Evolutionary conservation across 225 moss, liverwort and hornwort species (phyloP).

Genomic region (Ulota crispa): DNA sequence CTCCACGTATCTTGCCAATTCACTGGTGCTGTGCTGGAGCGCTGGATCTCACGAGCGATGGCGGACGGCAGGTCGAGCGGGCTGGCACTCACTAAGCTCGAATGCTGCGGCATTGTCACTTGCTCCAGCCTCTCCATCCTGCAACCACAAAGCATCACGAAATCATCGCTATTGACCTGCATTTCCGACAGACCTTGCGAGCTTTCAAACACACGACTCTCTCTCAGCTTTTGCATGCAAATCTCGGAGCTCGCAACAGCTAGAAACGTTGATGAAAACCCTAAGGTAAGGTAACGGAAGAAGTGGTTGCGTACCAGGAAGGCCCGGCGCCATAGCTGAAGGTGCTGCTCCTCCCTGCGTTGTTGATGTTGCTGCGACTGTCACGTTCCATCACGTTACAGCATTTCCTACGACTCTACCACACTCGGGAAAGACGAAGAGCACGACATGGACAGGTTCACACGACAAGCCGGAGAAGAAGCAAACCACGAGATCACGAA

Average conservation of each 20-base stretch:
- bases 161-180: background rate
- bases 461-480: background rate
- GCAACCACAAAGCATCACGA: slow-evolving; percentile 1
- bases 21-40: slow-evolving; percentile 15
- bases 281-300: background rate
- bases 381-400: slow-evolving; percentile 27
- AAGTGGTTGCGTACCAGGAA: slow-evolving; percentile 15
- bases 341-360: background rate
- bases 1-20: slow-evolving; percentile 27
- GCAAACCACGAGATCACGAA: background rate
- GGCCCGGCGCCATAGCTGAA: slow-evolving; percentile 23
- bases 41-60: slow-evolving; percentile 42
- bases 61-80: slow-evolving; percentile 44
- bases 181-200: background rate
- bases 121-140: slow-evolving; percentile 35
- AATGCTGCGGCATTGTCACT: slow-evolving; percentile 17
- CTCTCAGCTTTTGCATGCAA: background rate
- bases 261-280: background rate
- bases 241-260: background rate
- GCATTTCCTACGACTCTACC: slow-evolving; percentile 13
- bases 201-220: background rate
- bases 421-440: background rate
- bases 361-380: background rate
- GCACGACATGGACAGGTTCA: background rate
- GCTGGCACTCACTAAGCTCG: slow-evolving; percentile 8